These are phyloP conservation scores for Turritis glabra DNA, from an alignment of 345 rosid genomes.

Conservation along the genomic window DNA sequence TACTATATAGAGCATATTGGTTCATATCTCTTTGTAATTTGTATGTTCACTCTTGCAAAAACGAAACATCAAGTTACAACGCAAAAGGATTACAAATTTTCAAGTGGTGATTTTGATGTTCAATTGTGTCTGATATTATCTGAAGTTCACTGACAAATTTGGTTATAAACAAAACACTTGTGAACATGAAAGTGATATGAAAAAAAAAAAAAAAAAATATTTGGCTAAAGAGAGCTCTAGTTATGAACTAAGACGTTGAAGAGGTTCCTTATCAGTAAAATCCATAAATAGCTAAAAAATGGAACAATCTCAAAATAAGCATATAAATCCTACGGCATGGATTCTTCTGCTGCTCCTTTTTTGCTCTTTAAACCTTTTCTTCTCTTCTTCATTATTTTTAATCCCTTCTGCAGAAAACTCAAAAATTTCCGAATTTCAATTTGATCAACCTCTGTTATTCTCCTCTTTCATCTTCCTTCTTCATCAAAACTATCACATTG, in stretches of 20 bases:
- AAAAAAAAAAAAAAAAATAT: too few relatives aligned
- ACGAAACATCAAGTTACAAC: neutral
- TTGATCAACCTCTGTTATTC: constrained; percentile 27
- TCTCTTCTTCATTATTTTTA: neutral
- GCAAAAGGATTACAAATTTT: neutral
- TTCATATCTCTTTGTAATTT: neutral
- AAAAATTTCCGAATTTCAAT: constrained; percentile 1
- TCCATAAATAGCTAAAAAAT: constrained; percentile 13
- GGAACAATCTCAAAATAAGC: constrained; percentile 8
- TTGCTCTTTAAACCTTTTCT: neutral
- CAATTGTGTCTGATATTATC: neutral
- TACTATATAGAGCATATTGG: neutral
- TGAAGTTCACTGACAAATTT: too few relatives aligned
- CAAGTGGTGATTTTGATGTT: neutral
- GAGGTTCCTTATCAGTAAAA: neutral
- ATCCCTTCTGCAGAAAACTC: neutral
- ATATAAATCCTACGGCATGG: constrained; percentile 16
- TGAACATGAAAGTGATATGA: too few relatives aligned
- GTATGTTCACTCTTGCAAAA: neutral
- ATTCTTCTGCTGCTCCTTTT: constrained; percentile 1
- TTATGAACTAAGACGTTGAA: neutral
- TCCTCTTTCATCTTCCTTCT: constrained; percentile 29
- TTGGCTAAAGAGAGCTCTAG: neutral
- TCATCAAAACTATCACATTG: constrained; percentile 1
- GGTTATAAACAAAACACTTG: too few relatives aligned